phyloP scores from a whole-genome alignment of 805 yeast species.

The baker's yeast (Saccharomyces cerevisiae) region DNA sequence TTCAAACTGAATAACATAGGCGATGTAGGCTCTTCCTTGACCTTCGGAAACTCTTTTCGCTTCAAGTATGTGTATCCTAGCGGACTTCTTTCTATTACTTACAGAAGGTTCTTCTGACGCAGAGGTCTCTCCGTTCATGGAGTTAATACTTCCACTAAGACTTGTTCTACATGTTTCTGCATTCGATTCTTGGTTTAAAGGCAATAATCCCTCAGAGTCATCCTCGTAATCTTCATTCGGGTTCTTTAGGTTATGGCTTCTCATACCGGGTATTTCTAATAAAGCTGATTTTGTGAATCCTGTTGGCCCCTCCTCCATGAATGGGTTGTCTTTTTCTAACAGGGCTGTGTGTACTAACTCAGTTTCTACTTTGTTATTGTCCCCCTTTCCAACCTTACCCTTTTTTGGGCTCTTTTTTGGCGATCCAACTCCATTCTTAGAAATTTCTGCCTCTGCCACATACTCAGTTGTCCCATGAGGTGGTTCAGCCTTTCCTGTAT shows the following conservation, averaged over 20 bases:
- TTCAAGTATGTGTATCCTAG: slow-evolving; percentile 22
- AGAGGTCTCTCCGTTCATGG: slow-evolving; percentile 13
- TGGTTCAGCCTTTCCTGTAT: not conserved
- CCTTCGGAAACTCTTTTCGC: slow-evolving; percentile 28
- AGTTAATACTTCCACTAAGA: slow-evolving; percentile 11
- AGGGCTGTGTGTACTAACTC: slow-evolving; percentile 16
- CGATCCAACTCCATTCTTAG: not conserved
- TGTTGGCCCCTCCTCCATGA: slow-evolving; percentile 4
- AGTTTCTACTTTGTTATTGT: not conserved
- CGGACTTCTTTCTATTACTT: slow-evolving; percentile 8
- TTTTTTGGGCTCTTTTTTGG: not conserved
- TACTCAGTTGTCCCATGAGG: not conserved
- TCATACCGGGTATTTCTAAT: not conserved
- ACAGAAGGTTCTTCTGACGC: not conserved
- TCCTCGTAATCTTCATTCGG: slow-evolving; percentile 25
- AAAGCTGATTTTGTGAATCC: not conserved
- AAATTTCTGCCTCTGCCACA: not conserved
- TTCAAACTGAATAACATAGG: slow-evolving; percentile 63
- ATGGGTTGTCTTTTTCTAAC: slow-evolving; percentile 19
- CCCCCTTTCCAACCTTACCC: not conserved
- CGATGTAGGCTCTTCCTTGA: slow-evolving; percentile 38
- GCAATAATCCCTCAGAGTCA: slow-evolving; percentile 17
- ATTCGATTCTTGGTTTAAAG: slow-evolving; percentile 3
- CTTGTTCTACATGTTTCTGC: slow-evolving; percentile 12
- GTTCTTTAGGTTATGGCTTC: not conserved